Conservation (phyloP, 345 rosid species). For the Eucalyptus paniculata region DNA sequence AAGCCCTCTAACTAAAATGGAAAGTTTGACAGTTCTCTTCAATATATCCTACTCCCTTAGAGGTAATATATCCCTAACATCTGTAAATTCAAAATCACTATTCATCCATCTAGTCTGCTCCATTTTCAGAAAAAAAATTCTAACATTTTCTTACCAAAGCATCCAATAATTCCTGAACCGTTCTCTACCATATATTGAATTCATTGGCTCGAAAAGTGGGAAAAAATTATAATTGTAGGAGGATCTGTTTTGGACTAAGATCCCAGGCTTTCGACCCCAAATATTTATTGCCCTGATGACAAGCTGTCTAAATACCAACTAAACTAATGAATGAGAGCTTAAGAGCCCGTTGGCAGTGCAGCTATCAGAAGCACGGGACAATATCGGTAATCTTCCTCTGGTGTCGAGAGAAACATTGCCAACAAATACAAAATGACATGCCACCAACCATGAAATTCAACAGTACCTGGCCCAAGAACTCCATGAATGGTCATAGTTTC, state of each 20-base stretch:
- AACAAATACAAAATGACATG: background rate
- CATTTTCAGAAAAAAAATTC: background rate
- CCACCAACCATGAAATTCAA: background rate
- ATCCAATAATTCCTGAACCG: background rate
- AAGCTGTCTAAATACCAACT: background rate
- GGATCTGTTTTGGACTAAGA: background rate
- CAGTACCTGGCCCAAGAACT: conserved; percentile 45
- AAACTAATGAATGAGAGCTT: background rate
- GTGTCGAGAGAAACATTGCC: background rate
- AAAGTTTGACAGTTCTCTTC: background rate
- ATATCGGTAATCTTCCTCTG: background rate
- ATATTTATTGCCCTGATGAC: background rate
- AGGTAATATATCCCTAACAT: background rate
- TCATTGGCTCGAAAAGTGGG: background rate
- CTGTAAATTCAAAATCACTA: background rate
- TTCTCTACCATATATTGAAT: background rate
- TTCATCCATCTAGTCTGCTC: background rate
- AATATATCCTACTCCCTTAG: background rate
- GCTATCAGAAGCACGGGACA: background rate
- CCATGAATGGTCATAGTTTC: conserved; percentile 69
- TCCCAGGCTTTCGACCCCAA: background rate
- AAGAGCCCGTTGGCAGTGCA: background rate
- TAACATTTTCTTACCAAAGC: background rate
- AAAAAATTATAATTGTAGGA: background rate
- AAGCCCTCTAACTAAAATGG: background rate